Conservation (phyloP, 495 filamentous ascomycete genomes). For the Cairneyella variabilis region DNA sequence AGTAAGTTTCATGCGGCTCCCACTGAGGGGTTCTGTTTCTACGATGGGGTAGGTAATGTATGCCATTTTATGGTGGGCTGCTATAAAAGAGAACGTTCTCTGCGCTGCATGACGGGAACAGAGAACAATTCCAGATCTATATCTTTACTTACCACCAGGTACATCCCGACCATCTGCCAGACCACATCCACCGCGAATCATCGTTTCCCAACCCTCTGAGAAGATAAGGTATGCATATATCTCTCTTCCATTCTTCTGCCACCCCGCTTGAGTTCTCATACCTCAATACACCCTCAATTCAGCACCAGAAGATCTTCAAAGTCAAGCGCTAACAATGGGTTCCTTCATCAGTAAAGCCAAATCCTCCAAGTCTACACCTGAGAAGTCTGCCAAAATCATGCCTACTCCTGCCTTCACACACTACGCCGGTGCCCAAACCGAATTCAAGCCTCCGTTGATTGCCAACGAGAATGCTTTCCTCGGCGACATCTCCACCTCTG, state of each 20-base stretch:
- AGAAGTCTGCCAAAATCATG: conserved; percentile 13
- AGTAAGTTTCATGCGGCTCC: not conserved
- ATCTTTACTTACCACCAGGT: conserved; percentile 4
- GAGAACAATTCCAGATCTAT: conserved; percentile 18
- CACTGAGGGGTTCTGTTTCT: conserved; percentile 8
- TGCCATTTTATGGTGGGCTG: not conserved
- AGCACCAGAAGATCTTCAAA: not conserved
- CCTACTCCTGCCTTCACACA: conserved; percentile 42
- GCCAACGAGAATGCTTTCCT: conserved; percentile 73
- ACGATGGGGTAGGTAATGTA: conserved; percentile 10
- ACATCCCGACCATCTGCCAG: not conserved
- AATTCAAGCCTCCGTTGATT: conserved; percentile 66
- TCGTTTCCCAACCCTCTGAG: not conserved
- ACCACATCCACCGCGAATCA: not conserved
- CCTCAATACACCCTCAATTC: not conserved
- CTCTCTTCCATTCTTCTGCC: not conserved
- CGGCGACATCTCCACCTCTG: conserved; percentile 60
- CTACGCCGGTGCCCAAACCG: conserved; percentile 56
- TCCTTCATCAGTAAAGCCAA: conserved; percentile 33
- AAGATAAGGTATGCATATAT: too few relatives aligned
- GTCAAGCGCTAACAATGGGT: conserved; percentile 31
- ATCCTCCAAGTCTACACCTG: conserved; percentile 20
- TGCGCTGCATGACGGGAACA: conserved; percentile 4
- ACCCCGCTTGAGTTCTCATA: not conserved
- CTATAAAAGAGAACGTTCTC: not conserved